Conservation (phyloP, 306 rosid species). For the Cucumis melo region DNA sequence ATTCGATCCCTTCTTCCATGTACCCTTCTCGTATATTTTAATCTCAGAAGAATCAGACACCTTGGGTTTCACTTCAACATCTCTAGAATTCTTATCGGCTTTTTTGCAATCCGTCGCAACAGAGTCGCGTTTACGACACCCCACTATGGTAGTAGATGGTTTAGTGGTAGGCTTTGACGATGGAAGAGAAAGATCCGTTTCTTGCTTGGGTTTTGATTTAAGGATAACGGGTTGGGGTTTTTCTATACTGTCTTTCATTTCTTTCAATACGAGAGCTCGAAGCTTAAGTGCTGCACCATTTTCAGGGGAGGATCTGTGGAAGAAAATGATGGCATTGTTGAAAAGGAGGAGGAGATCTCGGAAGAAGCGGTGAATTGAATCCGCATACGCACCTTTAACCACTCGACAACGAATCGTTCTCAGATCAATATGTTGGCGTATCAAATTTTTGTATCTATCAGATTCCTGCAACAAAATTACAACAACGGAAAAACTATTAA, state of each 20-base stretch:
- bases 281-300: constrained; percentile 25
- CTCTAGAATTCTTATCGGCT: constrained; percentile 4
- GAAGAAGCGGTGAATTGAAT: constrained; percentile 18
- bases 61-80: constrained; percentile 10
- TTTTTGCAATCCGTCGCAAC: background rate
- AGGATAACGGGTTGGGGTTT: background rate
- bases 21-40: constrained; percentile 16
- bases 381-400: constrained; percentile 20
- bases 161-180: constrained; percentile 12
- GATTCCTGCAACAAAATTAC: constrained; percentile 23
- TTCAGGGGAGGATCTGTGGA: constrained; percentile 19
- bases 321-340: constrained; percentile 33
- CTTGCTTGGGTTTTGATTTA: constrained; percentile 15
- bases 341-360: constrained; percentile 36
- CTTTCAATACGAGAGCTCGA: constrained; percentile 22
- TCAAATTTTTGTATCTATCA: constrained; percentile 24
- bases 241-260: constrained; percentile 15
- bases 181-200: background rate
- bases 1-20: constrained; percentile 17
- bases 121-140: constrained; percentile 19
- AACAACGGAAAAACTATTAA: too few species aligned
- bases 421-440: constrained; percentile 37
- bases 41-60: background rate
- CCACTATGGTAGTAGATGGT: constrained; percentile 11
- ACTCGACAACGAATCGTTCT: constrained; percentile 21